Evolutionary conservation across 345 rosid genomes (phyloP).

Genomic region (Conringia planisiliqua): DNA sequence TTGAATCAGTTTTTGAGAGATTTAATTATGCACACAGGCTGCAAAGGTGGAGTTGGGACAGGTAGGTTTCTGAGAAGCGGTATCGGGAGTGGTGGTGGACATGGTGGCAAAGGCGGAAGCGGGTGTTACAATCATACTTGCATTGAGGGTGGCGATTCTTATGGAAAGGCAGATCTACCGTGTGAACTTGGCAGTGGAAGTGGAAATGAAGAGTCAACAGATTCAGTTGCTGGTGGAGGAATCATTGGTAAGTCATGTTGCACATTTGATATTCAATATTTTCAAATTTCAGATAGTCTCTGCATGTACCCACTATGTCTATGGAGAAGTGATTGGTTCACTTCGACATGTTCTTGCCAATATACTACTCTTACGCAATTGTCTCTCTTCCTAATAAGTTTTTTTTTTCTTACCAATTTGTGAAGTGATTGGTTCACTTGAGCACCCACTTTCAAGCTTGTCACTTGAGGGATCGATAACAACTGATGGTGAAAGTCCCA

Average conservation of each 20-base stretch:
- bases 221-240: conserved; percentile 87
- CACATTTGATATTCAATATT: neutral
- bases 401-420: conserved; percentile 16
- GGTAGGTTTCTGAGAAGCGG: conserved; percentile 69
- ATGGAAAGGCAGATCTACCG: conserved; percentile 83
- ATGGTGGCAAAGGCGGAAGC: conserved; percentile 89
- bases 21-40: conserved; percentile 46
- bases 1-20: neutral
- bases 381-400: neutral
- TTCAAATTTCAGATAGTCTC: neutral
- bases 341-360: neutral
- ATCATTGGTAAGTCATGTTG: conserved; percentile 54
- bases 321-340: neutral
- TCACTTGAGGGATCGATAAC: conserved; percentile 67
- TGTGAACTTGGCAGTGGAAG: conserved; percentile 99
- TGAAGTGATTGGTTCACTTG: conserved; percentile 90
- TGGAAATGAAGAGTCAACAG: conserved; percentile 64
- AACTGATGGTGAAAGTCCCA: conserved; percentile 84
- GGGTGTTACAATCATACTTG: conserved; percentile 73
- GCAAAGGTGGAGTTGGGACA: conserved; percentile 83
- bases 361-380: neutral
- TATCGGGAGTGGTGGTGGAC: conserved; percentile 89
- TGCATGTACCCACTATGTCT: neutral
- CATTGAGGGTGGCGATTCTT: conserved; percentile 63
- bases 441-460: conserved; percentile 76